A percentile compares a stretch with the other conserved stretches of the same genome.
These are phyloP conservation scores for Gleditsia sinensis DNA, from an alignment of 306 rosid genomes.

Conservation along the genomic window DNA sequence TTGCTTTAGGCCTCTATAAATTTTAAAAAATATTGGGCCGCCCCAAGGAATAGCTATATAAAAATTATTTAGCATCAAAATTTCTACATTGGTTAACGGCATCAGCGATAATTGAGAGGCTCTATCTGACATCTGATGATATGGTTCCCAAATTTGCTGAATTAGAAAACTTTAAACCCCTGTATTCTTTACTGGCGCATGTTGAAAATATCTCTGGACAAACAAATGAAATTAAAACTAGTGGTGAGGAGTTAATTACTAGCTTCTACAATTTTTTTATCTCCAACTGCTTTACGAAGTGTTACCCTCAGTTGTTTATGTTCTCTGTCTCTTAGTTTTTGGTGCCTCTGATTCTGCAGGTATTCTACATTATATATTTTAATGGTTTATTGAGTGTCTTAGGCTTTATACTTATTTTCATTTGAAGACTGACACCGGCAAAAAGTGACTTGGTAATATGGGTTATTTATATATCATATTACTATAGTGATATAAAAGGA, in stretches of 20 bases:
- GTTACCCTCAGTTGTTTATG: slow-evolving; percentile 72
- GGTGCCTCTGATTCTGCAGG: slow-evolving; percentile 52
- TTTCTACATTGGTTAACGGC: slow-evolving; percentile 83
- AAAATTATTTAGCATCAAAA: slow-evolving; percentile 54
- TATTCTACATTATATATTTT: slow-evolving; percentile 35
- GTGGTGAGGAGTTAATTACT: slow-evolving; percentile 56
- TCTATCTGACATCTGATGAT: slow-evolving; percentile 40
- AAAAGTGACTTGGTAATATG: background rate
- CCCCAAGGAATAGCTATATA: slow-evolving; percentile 41
- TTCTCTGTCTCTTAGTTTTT: slow-evolving; percentile 68
- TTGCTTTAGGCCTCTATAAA: too few species aligned
- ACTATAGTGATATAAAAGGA: background rate
- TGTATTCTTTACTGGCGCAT: slow-evolving; percentile 56
- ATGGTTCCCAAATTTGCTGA: slow-evolving; percentile 36
- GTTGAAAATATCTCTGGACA: slow-evolving; percentile 39
- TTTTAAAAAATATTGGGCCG: too few species aligned
- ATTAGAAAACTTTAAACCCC: slow-evolving; percentile 40
- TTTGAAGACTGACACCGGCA: background rate
- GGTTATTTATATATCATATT: background rate
- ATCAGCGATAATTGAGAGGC: slow-evolving; percentile 64
- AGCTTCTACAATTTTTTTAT: slow-evolving; percentile 65
- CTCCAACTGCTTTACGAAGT: slow-evolving; percentile 58
- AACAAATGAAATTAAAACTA: slow-evolving; percentile 42
- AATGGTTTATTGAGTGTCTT: slow-evolving; percentile 16
- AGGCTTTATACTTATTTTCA: background rate